Conservation (phyloP, 2,329 filamentous ascomycete species). For the Mycogone perniciosa region DNA sequence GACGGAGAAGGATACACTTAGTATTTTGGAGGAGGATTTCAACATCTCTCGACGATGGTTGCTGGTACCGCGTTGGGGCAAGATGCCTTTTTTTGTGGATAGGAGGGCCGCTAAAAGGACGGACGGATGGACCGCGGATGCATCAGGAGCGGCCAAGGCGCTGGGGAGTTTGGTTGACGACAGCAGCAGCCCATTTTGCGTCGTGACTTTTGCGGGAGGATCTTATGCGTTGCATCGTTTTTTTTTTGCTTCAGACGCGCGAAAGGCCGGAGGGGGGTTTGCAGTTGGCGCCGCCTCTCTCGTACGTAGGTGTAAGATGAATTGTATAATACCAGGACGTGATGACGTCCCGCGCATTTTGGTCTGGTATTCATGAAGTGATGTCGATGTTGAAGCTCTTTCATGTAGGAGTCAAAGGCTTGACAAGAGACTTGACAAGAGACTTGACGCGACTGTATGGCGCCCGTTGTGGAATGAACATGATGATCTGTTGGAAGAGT, state of each 20-base stretch:
- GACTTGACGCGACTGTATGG: too few relatives aligned
- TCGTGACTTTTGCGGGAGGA: neutral
- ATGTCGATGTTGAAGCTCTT: too few relatives aligned
- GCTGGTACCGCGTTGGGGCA: neutral
- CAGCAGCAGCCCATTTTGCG: neutral
- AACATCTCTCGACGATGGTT: neutral
- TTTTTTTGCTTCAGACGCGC: constrained; percentile 5
- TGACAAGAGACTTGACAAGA: too few relatives aligned
- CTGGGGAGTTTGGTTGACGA: constrained; percentile 13
- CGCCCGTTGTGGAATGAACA: too few relatives aligned
- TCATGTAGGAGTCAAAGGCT: too few relatives aligned
- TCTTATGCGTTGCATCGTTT: constrained; percentile 2
- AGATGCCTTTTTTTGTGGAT: neutral
- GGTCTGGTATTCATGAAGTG: too few relatives aligned
- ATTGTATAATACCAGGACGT: constrained; percentile 17
- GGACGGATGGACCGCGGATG: constrained; percentile 2
- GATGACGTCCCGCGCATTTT: too few relatives aligned
- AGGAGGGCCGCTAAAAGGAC: neutral
- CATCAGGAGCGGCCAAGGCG: constrained; percentile 9
- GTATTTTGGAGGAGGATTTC: neutral
- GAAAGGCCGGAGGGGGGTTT: constrained; percentile 8
- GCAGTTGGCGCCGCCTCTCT: constrained; percentile 13
- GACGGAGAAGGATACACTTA: neutral
- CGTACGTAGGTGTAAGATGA: constrained; percentile 17
- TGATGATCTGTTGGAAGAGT: too few relatives aligned